A percentile compares a stretch with the other conserved stretches of the same genome.
Evolutionary conservation across 2,329 filamentous ascomycete species (phyloP).

Genomic region (Ophiostoma quercus): DNA sequence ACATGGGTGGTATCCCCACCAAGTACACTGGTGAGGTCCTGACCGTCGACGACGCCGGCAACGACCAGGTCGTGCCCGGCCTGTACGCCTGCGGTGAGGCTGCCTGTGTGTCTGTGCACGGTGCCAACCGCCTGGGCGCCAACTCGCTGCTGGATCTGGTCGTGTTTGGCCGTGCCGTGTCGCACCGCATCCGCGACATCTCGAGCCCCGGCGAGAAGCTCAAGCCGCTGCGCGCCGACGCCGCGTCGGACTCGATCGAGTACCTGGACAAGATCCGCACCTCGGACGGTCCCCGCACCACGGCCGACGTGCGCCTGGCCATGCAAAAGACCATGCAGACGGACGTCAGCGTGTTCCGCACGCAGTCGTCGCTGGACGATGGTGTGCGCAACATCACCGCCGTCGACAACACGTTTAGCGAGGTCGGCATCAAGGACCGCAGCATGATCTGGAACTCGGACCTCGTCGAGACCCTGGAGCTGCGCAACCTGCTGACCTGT

Average conservation of each 20-base stretch:
- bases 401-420: slow-evolving; percentile 71
- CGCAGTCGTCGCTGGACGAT: slow-evolving; percentile 86
- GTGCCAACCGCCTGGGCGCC: slow-evolving; percentile 94
- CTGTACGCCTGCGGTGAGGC: slow-evolving; percentile 96
- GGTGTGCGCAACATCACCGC: slow-evolving; percentile 83
- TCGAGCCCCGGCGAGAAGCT: slow-evolving; percentile 77
- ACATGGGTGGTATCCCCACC: slow-evolving; percentile 99
- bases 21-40: slow-evolving; percentile 96
- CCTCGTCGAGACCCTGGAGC: slow-evolving; percentile 90
- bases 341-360: slow-evolving; percentile 94
- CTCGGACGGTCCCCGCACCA: slow-evolving; percentile 77
- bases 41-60: slow-evolving; percentile 75
- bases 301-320: slow-evolving; percentile 76
- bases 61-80: slow-evolving; percentile 90
- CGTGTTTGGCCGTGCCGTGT: slow-evolving; percentile 95
- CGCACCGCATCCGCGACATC: slow-evolving; percentile 94
- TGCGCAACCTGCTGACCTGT: slow-evolving; percentile 93
- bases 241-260: slow-evolving; percentile 80
- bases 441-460: slow-evolving; percentile 99
- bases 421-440: slow-evolving; percentile 94
- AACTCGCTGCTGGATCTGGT: slow-evolving; percentile 97
- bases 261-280: slow-evolving; percentile 81
- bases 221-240: slow-evolving; percentile 74
- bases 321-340: slow-evolving; percentile 99
- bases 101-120: slow-evolving; percentile 95